Percentiles rank a stretch among this genome's conserved stretches.
Evolutionary conservation across 495 filamentous ascomycete species (phyloP).

Genomic region (Penicillium daleae): DNA sequence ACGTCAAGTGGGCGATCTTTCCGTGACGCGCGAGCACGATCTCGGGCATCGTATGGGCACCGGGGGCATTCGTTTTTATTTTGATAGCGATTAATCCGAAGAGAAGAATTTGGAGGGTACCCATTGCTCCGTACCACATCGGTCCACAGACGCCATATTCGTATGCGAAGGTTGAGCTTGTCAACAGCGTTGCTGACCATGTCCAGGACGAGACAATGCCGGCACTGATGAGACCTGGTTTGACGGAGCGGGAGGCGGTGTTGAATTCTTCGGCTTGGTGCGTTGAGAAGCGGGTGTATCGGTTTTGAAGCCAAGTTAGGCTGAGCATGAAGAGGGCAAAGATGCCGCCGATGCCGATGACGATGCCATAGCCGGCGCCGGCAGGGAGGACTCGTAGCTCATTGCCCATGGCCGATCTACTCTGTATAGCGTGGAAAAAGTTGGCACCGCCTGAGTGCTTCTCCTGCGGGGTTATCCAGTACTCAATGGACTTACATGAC

Average conservation of each 20-base stretch:
- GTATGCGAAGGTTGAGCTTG: slow-evolving; percentile 52
- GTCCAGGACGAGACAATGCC: slow-evolving; percentile 55
- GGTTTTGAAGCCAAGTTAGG: slow-evolving; percentile 50
- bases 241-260: slow-evolving; percentile 50
- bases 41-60: slow-evolving; percentile 45
- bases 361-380: slow-evolving; percentile 51
- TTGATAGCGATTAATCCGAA: slow-evolving; percentile 33
- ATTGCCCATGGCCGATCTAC: slow-evolving; percentile 16
- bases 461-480: no score
- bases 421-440: background rate
- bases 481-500: no score
- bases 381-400: slow-evolving; percentile 32
- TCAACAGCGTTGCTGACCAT: slow-evolving; percentile 49
- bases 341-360: slow-evolving; percentile 52
- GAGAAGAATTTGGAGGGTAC: slow-evolving; percentile 33
- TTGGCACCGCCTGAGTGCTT: no score
- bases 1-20: slow-evolving; percentile 41
- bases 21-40: slow-evolving; percentile 44
- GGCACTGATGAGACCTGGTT: slow-evolving; percentile 53
- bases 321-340: slow-evolving; percentile 50
- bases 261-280: slow-evolving; percentile 54
- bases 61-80: slow-evolving; percentile 45
- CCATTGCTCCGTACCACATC: slow-evolving; percentile 50
- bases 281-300: slow-evolving; percentile 52
- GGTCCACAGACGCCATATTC: slow-evolving; percentile 52